Conservation (phyloP, 2,329 filamentous ascomycete genomes). For the Cryphonectria carpinicola region DNA sequence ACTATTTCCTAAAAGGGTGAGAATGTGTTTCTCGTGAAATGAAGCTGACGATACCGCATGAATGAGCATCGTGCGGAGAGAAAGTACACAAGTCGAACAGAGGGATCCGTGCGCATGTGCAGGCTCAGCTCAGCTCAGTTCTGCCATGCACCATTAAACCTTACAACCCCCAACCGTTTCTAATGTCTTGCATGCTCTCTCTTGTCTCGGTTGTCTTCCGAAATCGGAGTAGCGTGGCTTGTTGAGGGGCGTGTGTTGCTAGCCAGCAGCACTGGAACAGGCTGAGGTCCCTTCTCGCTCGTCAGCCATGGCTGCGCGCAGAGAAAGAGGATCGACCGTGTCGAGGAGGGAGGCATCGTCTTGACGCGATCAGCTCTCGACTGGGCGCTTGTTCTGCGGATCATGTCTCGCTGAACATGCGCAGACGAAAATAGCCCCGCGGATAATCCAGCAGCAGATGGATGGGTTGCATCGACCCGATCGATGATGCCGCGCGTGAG, state of each 20-base stretch:
- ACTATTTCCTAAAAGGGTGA: slow-evolving; percentile 19
- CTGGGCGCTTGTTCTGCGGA: slow-evolving; percentile 22
- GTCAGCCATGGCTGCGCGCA: neutral
- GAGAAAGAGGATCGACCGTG: neutral
- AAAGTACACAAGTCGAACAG: neutral
- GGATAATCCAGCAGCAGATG: slow-evolving; percentile 17
- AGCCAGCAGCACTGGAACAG: neutral
- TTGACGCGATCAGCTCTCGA: slow-evolving; percentile 12
- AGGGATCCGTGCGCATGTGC: neutral
- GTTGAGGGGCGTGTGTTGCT: neutral
- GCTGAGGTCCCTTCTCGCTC: too few relatives aligned
- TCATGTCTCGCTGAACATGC: slow-evolving; percentile 9
- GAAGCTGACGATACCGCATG: slow-evolving; percentile 5
- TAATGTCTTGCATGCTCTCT: neutral
- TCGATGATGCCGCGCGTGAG: slow-evolving; percentile 12
- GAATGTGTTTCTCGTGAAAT: slow-evolving; percentile 18
- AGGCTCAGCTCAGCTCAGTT: neutral
- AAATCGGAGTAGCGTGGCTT: neutral
- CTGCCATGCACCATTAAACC: too few relatives aligned
- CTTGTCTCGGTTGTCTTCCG: neutral
- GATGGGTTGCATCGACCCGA: slow-evolving; percentile 14
- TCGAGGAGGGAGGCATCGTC: neutral
- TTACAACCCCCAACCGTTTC: too few relatives aligned
- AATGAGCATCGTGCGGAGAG: neutral
- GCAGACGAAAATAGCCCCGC: slow-evolving; percentile 22